Evolutionary conservation across 768 basidiomycete species (phyloP).

Genomic region (Suillus cothurnatus): DNA sequence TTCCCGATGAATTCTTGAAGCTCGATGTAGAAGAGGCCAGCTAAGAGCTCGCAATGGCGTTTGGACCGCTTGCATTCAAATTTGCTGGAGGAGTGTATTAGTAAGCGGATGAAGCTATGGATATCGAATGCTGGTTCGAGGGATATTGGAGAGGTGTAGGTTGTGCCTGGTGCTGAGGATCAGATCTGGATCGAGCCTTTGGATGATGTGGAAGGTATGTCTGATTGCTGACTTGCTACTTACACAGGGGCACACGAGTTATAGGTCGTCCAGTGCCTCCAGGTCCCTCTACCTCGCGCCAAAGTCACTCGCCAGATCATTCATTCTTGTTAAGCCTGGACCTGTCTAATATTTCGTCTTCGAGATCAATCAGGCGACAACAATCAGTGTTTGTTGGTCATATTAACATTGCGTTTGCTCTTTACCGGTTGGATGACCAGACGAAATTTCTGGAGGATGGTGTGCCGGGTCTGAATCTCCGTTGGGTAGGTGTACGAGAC

Average conservation of each 20-base stretch:
- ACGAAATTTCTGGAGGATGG: conserved; percentile 41
- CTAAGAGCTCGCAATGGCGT: conserved; percentile 62
- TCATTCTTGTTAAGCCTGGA: conserved; percentile 58
- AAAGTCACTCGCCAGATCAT: conserved; percentile 49
- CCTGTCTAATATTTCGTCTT: conserved; percentile 51
- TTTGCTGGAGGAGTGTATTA: conserved; percentile 76
- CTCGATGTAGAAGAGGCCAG: conserved; percentile 65
- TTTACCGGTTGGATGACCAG: conserved; percentile 65
- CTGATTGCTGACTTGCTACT: not conserved
- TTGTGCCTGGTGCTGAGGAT: conserved; percentile 60
- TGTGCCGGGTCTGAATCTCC: conserved; percentile 41
- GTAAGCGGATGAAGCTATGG: conserved; percentile 51
- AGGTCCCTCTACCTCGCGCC: conserved; percentile 51
- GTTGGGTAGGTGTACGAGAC: conserved; percentile 71
- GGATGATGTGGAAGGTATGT: conserved; percentile 26
- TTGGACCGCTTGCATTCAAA: conserved; percentile 48
- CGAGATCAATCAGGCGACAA: conserved; percentile 57
- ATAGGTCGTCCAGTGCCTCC: conserved; percentile 63
- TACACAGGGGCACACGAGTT: conserved; percentile 22
- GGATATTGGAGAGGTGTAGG: conserved; percentile 70
- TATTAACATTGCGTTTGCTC: conserved; percentile 72
- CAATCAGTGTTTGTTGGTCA: conserved; percentile 72
- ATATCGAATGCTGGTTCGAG: conserved; percentile 68
- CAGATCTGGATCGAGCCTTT: conserved; percentile 54
- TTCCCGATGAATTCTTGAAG: conserved; percentile 61